phyloP scores from a whole-genome alignment of 441 rosid species.

The Brassica balearica region DNA sequence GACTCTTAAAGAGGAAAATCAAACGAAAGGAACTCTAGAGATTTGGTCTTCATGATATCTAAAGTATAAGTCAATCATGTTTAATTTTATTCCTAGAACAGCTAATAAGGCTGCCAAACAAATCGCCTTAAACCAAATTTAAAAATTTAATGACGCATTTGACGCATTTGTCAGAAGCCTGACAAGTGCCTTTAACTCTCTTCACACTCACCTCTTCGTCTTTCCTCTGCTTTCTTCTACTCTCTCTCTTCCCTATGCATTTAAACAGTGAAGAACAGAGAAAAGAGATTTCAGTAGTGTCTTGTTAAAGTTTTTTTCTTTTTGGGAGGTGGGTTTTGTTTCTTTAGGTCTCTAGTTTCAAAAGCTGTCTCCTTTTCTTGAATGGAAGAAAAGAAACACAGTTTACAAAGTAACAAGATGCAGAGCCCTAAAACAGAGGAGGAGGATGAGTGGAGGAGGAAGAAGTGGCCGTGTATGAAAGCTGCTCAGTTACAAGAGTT shows the following conservation, averaged over 20 bases:
- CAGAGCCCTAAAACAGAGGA: slow-evolving; percentile 30
- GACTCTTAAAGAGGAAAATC: no score
- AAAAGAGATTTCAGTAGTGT: slow-evolving; percentile 12
- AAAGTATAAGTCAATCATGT: no score
- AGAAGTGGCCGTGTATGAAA: slow-evolving; percentile 46
- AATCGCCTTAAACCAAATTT: no score
- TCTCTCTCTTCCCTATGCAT: slow-evolving; percentile 23
- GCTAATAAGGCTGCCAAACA: no score
- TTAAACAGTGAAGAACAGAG: slow-evolving; percentile 8
- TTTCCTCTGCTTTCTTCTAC: slow-evolving; percentile 30
- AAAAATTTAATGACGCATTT: no score
- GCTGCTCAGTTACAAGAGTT: slow-evolving; percentile 62
- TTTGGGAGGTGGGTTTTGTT: slow-evolving; percentile 40
- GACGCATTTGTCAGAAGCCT: slow-evolving; percentile 39
- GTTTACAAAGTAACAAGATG: slow-evolving; percentile 25
- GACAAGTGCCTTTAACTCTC: slow-evolving; percentile 42
- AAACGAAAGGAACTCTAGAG: no score
- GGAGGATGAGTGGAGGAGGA: slow-evolving; percentile 34
- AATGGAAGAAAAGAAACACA: not conserved
- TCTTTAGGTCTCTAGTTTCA: slow-evolving; percentile 15
- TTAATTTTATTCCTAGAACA: no score
- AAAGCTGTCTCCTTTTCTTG: slow-evolving; percentile 33
- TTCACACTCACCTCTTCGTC: slow-evolving; percentile 36
- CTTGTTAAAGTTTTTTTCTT: slow-evolving; percentile 26
- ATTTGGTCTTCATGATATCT: no score